Conservation (phyloP, 108 stramenopile species). For the Nitzschia sp. region DNA sequence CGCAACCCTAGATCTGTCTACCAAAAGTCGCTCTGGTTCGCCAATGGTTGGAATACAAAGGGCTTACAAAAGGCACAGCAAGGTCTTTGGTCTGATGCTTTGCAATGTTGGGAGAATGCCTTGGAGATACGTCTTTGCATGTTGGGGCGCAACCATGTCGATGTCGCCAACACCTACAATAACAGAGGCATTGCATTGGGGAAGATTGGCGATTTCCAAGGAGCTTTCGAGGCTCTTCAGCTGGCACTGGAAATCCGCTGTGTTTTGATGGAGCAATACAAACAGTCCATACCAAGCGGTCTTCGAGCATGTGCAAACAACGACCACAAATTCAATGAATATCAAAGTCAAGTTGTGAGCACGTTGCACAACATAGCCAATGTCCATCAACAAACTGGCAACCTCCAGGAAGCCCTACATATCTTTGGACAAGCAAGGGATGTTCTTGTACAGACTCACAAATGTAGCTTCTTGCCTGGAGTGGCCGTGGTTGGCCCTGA, state of each 20-base stretch:
- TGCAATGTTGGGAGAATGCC: constrained; percentile 38
- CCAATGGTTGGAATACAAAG: constrained; percentile 37
- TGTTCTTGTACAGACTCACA: neutral
- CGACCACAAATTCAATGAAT: neutral
- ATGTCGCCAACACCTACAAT: constrained; percentile 48
- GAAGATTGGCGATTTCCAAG: constrained; percentile 22
- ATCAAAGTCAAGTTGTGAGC: constrained; percentile 20
- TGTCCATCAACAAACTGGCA: constrained; percentile 32
- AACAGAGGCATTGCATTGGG: constrained; percentile 53
- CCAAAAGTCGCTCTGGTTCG: constrained; percentile 4
- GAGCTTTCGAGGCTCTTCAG: constrained; percentile 31
- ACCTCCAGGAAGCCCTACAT: constrained; percentile 22
- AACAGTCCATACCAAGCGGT: neutral
- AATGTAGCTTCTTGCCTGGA: no score
- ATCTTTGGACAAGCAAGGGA: constrained; percentile 34
- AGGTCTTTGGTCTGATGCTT: constrained; percentile 20
- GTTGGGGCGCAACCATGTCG: constrained; percentile 28
- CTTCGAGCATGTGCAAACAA: neutral
- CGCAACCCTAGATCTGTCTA: neutral
- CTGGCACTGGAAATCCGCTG: constrained; percentile 27
- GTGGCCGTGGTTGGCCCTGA: neutral
- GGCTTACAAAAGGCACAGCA: constrained; percentile 20
- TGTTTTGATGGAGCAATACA: neutral
- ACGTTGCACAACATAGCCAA: constrained; percentile 58
- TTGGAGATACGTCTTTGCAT: constrained; percentile 35